phyloP scores from a whole-genome alignment of 768 basidiomycete genomes.

The Rhodotorula toruloides region DNA sequence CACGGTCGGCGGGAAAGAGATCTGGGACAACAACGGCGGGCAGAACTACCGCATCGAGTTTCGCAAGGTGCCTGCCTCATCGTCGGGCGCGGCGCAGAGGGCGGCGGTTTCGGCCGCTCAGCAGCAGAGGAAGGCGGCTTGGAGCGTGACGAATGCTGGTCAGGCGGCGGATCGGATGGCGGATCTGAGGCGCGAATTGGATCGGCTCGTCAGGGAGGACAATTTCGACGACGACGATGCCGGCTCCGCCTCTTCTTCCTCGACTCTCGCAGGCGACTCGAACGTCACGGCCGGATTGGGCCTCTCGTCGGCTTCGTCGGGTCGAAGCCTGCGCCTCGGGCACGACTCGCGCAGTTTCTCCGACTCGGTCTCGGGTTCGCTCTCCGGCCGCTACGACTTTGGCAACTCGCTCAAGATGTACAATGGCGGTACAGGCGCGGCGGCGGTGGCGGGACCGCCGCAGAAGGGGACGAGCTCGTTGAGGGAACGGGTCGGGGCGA shows the following conservation, averaged over 20 bases:
- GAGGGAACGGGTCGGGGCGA: background rate
- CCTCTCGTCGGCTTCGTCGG: background rate
- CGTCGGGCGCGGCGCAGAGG: background rate
- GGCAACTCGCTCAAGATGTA: conserved; percentile 45
- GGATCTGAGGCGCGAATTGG: conserved; percentile 62
- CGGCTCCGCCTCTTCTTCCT: background rate
- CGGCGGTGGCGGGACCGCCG: background rate
- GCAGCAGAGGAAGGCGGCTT: conserved; percentile 34
- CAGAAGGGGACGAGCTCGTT: background rate
- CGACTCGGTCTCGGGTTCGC: conserved; percentile 36
- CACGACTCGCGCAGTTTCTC: background rate
- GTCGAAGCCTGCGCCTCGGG: background rate
- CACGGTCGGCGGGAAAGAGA: conserved; percentile 62
- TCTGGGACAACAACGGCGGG: conserved; percentile 87
- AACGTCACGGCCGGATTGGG: no score
- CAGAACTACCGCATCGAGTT: conserved; percentile 75
- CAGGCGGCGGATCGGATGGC: conserved; percentile 53
- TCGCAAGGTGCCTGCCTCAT: conserved; percentile 42
- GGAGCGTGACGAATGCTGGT: conserved; percentile 50
- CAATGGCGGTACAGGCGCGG: background rate
- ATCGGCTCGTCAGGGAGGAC: conserved; percentile 56
- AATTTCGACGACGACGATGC: conserved; percentile 37
- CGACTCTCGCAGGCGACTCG: conserved; percentile 24
- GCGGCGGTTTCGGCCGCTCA: conserved; percentile 3
- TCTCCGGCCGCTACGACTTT: conserved; percentile 48